Base-by-base conservation (phyloP, 768 basidiomycete species). In the Tremella fuciformis region DNA sequence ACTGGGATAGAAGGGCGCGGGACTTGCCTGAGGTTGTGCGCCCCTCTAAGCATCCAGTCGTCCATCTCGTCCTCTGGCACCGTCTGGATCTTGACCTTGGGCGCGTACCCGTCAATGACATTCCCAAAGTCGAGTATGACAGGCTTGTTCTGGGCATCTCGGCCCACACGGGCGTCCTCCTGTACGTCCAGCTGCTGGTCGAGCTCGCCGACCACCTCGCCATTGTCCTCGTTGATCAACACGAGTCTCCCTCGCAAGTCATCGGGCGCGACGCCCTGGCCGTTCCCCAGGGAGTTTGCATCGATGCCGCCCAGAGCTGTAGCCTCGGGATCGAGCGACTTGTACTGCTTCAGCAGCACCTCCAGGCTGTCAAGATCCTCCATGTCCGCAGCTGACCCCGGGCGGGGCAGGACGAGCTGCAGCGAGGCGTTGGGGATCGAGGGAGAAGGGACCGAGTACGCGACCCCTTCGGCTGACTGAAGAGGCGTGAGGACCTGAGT, bases 121-220 rank as follows among this genome's bases (percentile, higher is more conserved):
- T 84, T 82, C 0, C 83, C 82, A 26, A 89, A 82, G 66, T 88
- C 86, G 57, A 89, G 83, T 50, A 89, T 74, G n/a, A 90, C 87
- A 0, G 86, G 83, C 44, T 62, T 64, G 18, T 63, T 48, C 55
- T 67, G 65, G 41, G 47, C 54, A 16, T 64, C 65, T 55, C 79
- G 75, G 34, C 79, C 71, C 42, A 89, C 78, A n/a, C 72, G 67
- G 1, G 82, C 80, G 64, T 86, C 86, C 69, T 88, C 87, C 21
- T 78, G 77, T 19, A 88, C 80, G 39, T 76, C 73, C 58, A 87
- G 78, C 48, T 84, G 80, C 48, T 84, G 80, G 57, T 86, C 86
- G 8, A 89, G 79, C 69, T 85, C 83, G 0, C 86, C 87, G 13
- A 89, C 80, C 11, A 89, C 80, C 62, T 88, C 84, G 1, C 88